Percentiles rank a stretch among this genome's conserved stretches.
Conservation (phyloP, 345 rosid genomes). For the Raphanus raphanistrum region DNA sequence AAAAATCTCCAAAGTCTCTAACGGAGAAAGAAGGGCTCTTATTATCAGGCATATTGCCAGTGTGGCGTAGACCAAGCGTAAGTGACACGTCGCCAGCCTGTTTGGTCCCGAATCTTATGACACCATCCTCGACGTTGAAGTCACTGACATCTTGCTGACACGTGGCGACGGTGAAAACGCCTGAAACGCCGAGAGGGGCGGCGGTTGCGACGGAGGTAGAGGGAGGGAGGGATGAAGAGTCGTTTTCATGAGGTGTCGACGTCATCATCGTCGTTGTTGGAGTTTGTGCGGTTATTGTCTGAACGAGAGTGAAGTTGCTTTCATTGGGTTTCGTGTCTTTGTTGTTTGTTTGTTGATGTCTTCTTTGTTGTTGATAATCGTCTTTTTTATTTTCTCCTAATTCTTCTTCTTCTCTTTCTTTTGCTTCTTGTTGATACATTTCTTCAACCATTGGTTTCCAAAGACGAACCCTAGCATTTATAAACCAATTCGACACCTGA, state of each 20-base stretch:
- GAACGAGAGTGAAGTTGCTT: conserved; percentile 39
- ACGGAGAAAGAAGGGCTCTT: conserved; percentile 65
- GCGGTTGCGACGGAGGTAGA: conserved; percentile 28
- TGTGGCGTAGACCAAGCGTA: conserved; percentile 93
- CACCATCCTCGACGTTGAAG: conserved; percentile 42
- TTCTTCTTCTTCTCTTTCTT: conserved; percentile 55
- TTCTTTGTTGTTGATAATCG: conserved; percentile 33
- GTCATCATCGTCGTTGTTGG: conserved; percentile 57
- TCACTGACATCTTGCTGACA: conserved; percentile 42
- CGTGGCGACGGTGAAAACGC: conserved; percentile 27
- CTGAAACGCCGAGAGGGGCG: conserved; percentile 30
- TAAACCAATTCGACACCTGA: conserved; percentile 98
- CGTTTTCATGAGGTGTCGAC: conserved; percentile 56
- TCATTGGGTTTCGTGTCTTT: conserved; percentile 52
- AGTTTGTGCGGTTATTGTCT: conserved; percentile 32
- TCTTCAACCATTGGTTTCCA: conserved; percentile 99
- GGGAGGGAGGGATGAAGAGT: conserved; percentile 52
- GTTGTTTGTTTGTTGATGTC: conserved; percentile 42
- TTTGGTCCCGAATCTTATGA: conserved; percentile 75
- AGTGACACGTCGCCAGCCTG: conserved; percentile 85
- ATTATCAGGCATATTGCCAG: conserved; percentile 78
- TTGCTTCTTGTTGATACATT: conserved; percentile 91
- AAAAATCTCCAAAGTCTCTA: conserved; percentile 80
- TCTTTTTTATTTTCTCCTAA: conserved; percentile 36
- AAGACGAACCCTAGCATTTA: conserved; percentile 94